phyloP scores from a whole-genome alignment of 768 basidiomycete genomes.

The Lactarius tabidus region DNA sequence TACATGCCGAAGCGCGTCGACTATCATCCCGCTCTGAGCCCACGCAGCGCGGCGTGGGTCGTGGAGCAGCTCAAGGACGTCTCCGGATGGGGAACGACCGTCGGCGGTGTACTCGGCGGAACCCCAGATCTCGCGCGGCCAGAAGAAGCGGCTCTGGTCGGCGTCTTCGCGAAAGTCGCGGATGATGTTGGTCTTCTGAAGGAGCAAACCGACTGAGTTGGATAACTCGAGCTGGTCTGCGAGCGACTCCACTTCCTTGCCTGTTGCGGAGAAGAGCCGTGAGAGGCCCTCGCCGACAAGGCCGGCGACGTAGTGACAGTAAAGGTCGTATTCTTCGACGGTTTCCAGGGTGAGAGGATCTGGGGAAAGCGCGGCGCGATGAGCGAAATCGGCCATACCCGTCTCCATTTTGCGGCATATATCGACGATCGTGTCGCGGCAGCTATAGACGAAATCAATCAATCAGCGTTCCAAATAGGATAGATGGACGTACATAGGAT shows the following conservation, averaged over 20 bases:
- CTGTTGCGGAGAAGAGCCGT: slow-evolving; percentile 79
- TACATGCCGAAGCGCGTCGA: slow-evolving; percentile 82
- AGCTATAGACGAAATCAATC: slow-evolving; percentile 38
- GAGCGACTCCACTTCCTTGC: slow-evolving; percentile 73
- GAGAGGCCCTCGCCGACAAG: slow-evolving; percentile 96
- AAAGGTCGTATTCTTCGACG: slow-evolving; percentile 87
- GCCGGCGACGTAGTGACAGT: slow-evolving; percentile 98
- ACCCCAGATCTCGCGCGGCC: slow-evolving; percentile 93
- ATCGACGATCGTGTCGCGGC: slow-evolving; percentile 75
- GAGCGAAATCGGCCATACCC: slow-evolving; percentile 96
- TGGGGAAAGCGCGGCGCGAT: slow-evolving; percentile 63
- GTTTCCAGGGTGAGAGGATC: slow-evolving; percentile 68
- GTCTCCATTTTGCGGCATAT: slow-evolving; percentile 83
- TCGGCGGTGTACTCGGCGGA: slow-evolving; percentile 45
- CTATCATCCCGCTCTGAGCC: slow-evolving; percentile 83
- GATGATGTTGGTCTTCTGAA: slow-evolving; percentile 98
- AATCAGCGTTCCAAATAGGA: not conserved
- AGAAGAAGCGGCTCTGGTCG: slow-evolving; percentile 82
- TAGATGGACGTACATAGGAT: slow-evolving; percentile 48
- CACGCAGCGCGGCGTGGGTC: slow-evolving; percentile 65
- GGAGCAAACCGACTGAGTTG: slow-evolving; percentile 91
- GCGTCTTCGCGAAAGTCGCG: slow-evolving; percentile 93
- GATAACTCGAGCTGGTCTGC: slow-evolving; percentile 79
- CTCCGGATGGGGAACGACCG: slow-evolving; percentile 43
- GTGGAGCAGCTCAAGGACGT: slow-evolving; percentile 63